Evolutionary conservation across 2,329 filamentous ascomycete species (phyloP).

Genomic region (Uncinocarpus reesii): DNA sequence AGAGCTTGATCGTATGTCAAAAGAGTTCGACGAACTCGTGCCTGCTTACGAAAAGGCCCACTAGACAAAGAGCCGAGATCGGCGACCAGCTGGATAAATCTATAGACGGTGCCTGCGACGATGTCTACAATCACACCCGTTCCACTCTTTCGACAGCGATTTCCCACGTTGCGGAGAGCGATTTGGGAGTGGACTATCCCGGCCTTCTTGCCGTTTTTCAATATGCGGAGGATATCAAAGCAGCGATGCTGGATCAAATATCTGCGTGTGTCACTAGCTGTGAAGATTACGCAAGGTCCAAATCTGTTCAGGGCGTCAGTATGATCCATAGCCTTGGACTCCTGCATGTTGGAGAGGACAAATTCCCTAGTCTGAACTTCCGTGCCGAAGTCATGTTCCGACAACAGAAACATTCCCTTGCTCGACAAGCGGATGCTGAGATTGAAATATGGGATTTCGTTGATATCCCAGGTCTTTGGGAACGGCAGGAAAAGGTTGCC

Average conservation of each 20-base stretch:
- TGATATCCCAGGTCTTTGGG: constrained; percentile 69
- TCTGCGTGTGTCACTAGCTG: constrained; percentile 65
- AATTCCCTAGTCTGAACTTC: constrained; percentile 79
- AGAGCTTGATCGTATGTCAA: constrained; percentile 72
- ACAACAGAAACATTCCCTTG: constrained; percentile 66
- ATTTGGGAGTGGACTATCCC: constrained; percentile 76
- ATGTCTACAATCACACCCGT: constrained; percentile 77
- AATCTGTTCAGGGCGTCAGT: constrained; percentile 70
- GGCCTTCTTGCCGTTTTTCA: constrained; percentile 76
- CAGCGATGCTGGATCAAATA: constrained; percentile 83
- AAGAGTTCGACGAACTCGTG: constrained; percentile 71
- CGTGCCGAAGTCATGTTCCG: constrained; percentile 89
- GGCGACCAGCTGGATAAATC: constrained; percentile 69
- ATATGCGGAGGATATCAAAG: constrained; percentile 86
- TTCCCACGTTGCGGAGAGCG: constrained; percentile 59
- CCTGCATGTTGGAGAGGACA: constrained; percentile 68
- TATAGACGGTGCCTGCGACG: constrained; percentile 74
- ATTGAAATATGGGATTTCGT: constrained; percentile 91
- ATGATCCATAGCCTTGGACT: constrained; percentile 81
- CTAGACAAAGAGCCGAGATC: constrained; percentile 66
- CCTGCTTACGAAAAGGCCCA: constrained; percentile 75
- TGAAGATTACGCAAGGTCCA: constrained; percentile 72
- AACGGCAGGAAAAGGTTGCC: constrained; percentile 87
- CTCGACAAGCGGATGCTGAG: constrained; percentile 74
- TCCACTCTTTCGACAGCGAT: constrained; percentile 67